These are phyloP conservation scores for Vickermania spadyakhi DNA, from an alignment of 208 protist genomes.

Conservation along the genomic window DNA sequence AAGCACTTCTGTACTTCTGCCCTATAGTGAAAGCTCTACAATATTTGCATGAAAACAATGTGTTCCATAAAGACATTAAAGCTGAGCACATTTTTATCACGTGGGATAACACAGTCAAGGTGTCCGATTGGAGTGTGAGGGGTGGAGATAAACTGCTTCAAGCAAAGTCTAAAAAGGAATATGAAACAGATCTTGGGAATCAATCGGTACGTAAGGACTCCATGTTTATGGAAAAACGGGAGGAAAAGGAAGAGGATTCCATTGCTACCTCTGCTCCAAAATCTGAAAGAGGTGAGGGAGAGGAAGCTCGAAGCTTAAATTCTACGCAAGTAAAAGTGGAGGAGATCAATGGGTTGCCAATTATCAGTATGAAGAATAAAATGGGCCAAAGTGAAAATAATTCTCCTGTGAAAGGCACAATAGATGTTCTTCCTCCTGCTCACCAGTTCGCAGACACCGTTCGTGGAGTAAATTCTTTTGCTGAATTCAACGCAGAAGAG, in stretches of 20 bases:
- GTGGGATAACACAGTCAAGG: neutral
- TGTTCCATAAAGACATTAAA: slow-evolving; percentile 1
- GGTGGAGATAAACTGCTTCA: neutral
- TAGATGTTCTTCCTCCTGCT: neutral
- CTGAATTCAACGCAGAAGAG: neutral
- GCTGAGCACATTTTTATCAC: neutral
- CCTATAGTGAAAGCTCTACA: neutral
- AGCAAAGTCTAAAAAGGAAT: neutral
- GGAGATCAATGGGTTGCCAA: neutral
- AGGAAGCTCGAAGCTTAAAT: neutral
- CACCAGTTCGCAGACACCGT: neutral
- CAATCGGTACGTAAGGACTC: neutral
- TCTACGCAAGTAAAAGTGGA: neutral
- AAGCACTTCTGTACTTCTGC: neutral
- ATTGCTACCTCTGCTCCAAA: neutral
- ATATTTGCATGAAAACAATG: neutral
- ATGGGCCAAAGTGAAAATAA: neutral
- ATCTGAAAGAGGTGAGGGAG: neutral
- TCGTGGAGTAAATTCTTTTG: neutral
- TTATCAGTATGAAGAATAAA: neutral
- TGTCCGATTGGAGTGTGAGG: neutral
- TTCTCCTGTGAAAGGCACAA: neutral
- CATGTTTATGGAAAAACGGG: too few species aligned
- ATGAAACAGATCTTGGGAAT: neutral
- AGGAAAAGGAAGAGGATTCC: neutral